phyloP scores from a whole-genome alignment of 257 asterid species.

The Lithospermum erythrorhizon region DNA sequence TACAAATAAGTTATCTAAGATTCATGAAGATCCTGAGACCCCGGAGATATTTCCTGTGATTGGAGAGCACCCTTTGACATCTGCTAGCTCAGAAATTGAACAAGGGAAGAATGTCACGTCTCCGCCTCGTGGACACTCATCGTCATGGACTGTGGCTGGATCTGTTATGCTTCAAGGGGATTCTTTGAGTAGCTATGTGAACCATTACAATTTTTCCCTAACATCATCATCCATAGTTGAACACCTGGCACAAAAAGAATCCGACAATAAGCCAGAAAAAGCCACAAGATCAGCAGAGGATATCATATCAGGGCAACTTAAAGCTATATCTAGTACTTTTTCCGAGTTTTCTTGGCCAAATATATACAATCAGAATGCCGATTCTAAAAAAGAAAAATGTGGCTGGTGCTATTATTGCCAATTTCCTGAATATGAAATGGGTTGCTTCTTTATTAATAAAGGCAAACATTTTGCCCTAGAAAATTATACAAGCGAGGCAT shows the following conservation, averaged over 20 bases:
- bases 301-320: conserved; percentile 51
- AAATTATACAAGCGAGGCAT: conserved; percentile 39
- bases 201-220: conserved; percentile 65
- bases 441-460: conserved; percentile 59
- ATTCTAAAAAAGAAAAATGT: conserved; percentile 60
- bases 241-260: conserved; percentile 39
- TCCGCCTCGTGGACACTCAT: conserved; percentile 15
- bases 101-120: conserved; percentile 20
- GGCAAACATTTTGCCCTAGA: conserved; percentile 37
- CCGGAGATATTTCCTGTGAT: conserved; percentile 20
- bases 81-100: conserved; percentile 18
- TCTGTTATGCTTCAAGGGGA: conserved; percentile 21
- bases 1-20: conserved; percentile 24
- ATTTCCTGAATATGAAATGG: conserved; percentile 52
- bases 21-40: conserved; percentile 25
- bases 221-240: conserved; percentile 46
- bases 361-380: conserved; percentile 22
- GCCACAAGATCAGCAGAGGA: conserved; percentile 48
- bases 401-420: conserved; percentile 91
- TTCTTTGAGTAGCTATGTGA: conserved; percentile 32
- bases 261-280: conserved; percentile 34
- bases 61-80: conserved; percentile 18
- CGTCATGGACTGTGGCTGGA: conserved; percentile 10
- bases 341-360: conserved; percentile 64
- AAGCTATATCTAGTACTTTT: conserved; percentile 48